Base-by-base conservation (phyloP, 139 green algal species). In the Chlorella sp. region DNA sequence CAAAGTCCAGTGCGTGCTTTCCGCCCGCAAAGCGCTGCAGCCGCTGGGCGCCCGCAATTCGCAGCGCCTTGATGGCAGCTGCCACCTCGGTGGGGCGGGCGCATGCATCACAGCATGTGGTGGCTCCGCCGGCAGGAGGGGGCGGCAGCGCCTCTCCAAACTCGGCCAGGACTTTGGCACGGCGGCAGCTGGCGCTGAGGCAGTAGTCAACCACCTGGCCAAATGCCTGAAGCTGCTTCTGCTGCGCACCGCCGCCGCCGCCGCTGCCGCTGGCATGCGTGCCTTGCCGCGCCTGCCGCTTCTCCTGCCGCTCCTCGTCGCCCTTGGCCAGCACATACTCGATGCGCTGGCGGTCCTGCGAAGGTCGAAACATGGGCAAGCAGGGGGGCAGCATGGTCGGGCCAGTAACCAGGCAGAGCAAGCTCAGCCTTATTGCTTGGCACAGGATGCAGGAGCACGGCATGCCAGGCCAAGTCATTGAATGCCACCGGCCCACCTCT, bases 51-150 rank as follows among this genome's bases (percentile, higher is more conserved):
- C 39, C 78, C 15, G 62, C 36, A 16, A 16, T 65, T 13, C 18
- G 36, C 21, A 85, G 41, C 34, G 57, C 34, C 26, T 26, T 55
- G 23, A 85, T 28, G 16, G 47, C 47, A 39, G 32, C 55, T 1
- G 56, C 74, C 21, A 92, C 89, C 0, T 28, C 39, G 4, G 62
- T 30, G 23, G 78, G 69, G 30, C 89, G 36, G 2, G 82, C 62
- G 78, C 93, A 95, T 6, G 72, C 81, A 79, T 95, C 93, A 83
- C 92, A 95, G 78, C 88, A 88, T 21, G 36, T 62, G 65, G 65
- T 72, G n/a, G 39, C 63, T 20, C 76, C 83, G 0, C n/a, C 26
- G 5, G 39, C 15, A 25, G 34, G 64, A 3, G 23, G n/a, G 2
- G 65, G 21, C 0, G 86, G 62, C 5, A 86, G 63, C 16, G n/a